Evolutionary conservation across 169 alveolate genomes (phyloP), one percentile per base, ranked within the genome.

Genomic region (Eimeria sp.): DNA sequence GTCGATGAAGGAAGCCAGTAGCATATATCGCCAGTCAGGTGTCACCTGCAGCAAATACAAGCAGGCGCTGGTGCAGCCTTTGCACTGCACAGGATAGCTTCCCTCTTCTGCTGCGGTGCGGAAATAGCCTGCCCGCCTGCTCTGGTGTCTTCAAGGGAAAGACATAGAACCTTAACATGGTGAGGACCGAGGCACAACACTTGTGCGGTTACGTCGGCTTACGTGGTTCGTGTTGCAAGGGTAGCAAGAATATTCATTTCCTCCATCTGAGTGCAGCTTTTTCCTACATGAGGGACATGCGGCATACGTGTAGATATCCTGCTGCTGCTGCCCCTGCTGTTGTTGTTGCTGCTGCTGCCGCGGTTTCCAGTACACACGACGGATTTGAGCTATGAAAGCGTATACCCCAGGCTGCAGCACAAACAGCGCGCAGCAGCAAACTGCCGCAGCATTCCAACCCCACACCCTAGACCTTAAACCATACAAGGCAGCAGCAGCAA

Each of bases 1-100:
- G 89, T 90, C 95, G 33, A 90, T 62, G 82, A 90, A 90, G 62
- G 85, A 71, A 10, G 85, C 95, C 37, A 90, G 85, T 52, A 90
- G 82, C 95, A 90, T 90, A 72, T 90, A 90, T 60, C 95, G 77
- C 95, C 95, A 90, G 80, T 90, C 95, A 37, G 95, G 88, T 16
- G 85, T 52, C 33, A 80, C 89, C 95, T 90, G 95, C 83, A 71
- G 27, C 87, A 58, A 49, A 11, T 16, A 82, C 82, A 64, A 37
- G 40, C 85, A 87, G 14, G 33, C 11, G 91, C 78, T 6, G 58
- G 37, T 40, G 91, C 78, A 85, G 43, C 49, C n/a, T 30, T 27
- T 14, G 25, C 89, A 52, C 56, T 74, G 33, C 78, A 33, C 25
- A 68, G 23, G 49, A 4, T 49, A 68, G 78, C 78, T 64, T 27